Base-by-base conservation (phyloP, 2,329 filamentous ascomycete species). In the Penicillium sp. region DNA sequence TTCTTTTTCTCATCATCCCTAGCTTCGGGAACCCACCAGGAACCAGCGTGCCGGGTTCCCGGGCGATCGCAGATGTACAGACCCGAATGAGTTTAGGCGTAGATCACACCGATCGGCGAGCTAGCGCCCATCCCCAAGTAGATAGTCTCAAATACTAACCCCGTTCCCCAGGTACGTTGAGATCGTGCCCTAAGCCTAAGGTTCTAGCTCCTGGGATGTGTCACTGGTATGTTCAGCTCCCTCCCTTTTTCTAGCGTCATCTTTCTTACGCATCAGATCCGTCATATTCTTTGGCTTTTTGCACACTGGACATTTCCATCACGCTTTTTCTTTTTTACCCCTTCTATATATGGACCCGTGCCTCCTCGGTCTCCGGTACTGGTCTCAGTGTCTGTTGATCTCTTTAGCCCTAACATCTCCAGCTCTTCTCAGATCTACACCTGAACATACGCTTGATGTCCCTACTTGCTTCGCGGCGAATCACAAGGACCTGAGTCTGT, bases 81-180 rank as follows among this genome's bases (percentile, higher is more conserved):
- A 29, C 47, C 55, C 49, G 46, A 55, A 55, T 46, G 46, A 59
- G 57, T 61, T 59, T 58, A 56, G 54, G 52, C 49, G 59, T 56
- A 53, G 59, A 61, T 61, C 58, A 33, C 12, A 41, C 42, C 47
- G 53, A 59, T 58, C 55, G 39, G 38, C 48, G 46, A 42, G 27
- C 50, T 50, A 53, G 47, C 44, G 47, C 46, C 40, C 40, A 29
- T 50, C 42, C 43, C 45, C 50, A 42, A 46, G 42, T 54, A 49
- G 32, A 53, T 50, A 47, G 44, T 47, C 43, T 48, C 44, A 50
- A 50, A 50, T 49, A 53, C 47, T 51, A 54, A 51, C 20, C 44
- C 7, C 44, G 27, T 40, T 47, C 37, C 43, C 49, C 52, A 53
- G 50, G 46, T 50, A 52, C 46, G 50, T 49, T 42, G 27, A 32